Percentiles rank a stretch among this genome's conserved stretches.
phyloP scores from a whole-genome alignment of 352 stramenopile species.

The Globisporangium emineosum region DNA sequence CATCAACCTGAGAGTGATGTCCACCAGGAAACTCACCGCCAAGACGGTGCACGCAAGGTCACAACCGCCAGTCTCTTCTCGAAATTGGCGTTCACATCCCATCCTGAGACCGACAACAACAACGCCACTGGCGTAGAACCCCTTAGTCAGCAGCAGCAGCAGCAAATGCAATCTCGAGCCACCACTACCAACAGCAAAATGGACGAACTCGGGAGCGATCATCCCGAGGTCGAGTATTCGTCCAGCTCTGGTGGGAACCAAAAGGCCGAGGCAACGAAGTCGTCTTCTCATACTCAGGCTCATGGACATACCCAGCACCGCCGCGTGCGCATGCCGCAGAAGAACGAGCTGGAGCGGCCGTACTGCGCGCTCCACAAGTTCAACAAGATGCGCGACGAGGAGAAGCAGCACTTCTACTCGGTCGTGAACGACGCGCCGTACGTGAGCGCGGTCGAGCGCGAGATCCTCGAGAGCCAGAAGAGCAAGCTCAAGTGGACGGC shows the following conservation, averaged over 20 bases:
- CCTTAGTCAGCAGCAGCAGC: background rate
- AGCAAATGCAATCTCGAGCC: background rate
- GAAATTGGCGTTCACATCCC: conserved; percentile 3
- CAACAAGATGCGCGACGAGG: conserved; percentile 35
- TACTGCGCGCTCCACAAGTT: conserved; percentile 70
- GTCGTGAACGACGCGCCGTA: conserved; percentile 82
- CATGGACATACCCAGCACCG: conserved; percentile 8
- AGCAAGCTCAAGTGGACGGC: conserved; percentile 70
- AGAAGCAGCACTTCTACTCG: conserved; percentile 59
- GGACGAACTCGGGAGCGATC: background rate
- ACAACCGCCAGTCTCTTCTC: background rate
- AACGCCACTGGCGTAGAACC: background rate
- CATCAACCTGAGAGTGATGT: background rate
- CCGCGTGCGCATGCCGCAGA: conserved; percentile 55
- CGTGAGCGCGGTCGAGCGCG: conserved; percentile 39
- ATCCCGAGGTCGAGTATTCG: background rate
- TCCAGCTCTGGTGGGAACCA: background rate
- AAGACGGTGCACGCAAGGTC: background rate
- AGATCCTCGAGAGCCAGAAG: conserved; percentile 52
- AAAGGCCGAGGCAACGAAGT: background rate
- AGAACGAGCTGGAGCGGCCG: conserved; percentile 61
- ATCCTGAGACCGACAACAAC: background rate
- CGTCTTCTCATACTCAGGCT: background rate
- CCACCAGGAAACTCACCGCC: background rate
- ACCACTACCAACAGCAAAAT: background rate